Percentiles rank a stretch among this genome's conserved stretches.
phyloP scores from a whole-genome alignment of 2,329 filamentous ascomycete species.

The Ophiostoma perfectum region DNA sequence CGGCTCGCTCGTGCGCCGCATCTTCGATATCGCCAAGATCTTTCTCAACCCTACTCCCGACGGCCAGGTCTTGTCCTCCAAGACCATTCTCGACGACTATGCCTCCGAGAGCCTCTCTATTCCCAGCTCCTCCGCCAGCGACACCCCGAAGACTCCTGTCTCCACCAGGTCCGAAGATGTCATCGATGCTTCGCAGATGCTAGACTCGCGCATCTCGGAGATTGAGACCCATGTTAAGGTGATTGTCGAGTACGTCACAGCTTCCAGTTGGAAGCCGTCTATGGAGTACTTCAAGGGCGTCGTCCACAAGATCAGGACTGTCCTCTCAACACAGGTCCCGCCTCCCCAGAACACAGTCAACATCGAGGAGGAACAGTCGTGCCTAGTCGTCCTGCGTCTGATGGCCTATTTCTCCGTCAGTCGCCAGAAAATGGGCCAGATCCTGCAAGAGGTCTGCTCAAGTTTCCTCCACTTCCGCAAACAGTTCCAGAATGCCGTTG shows the following conservation, averaged over 20 bases:
- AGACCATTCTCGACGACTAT: slow-evolving; percentile 51
- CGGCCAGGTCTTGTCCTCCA: slow-evolving; percentile 50
- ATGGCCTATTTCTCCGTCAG: slow-evolving; percentile 62
- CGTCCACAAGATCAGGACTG: slow-evolving; percentile 47
- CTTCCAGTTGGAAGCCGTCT: slow-evolving; percentile 56
- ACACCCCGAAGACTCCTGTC: slow-evolving; percentile 27
- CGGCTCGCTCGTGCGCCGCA: slow-evolving; percentile 47
- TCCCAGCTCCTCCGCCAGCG: slow-evolving; percentile 18
- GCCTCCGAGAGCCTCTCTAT: slow-evolving; percentile 8
- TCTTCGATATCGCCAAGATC: slow-evolving; percentile 51
- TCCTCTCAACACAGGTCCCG: slow-evolving; percentile 37
- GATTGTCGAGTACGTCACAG: slow-evolving; percentile 59
- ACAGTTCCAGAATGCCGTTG: slow-evolving; percentile 58
- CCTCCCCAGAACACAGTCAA: slow-evolving; percentile 34
- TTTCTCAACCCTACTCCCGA: slow-evolving; percentile 57
- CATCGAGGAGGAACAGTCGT: slow-evolving; percentile 47
- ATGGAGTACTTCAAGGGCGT: slow-evolving; percentile 54
- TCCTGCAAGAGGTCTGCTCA: slow-evolving; percentile 62
- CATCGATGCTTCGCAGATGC: slow-evolving; percentile 33
- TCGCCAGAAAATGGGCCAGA: slow-evolving; percentile 52
- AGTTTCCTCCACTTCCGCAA: slow-evolving; percentile 63
- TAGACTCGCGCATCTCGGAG: slow-evolving; percentile 38
- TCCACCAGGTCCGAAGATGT: slow-evolving; percentile 34
- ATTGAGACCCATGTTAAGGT: slow-evolving; percentile 52
- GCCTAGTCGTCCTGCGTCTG: slow-evolving; percentile 52